Evolutionary conservation across 805 yeast genomes (phyloP).

Genomic region (Cyberlindnera nakhonratchasimensis): DNA sequence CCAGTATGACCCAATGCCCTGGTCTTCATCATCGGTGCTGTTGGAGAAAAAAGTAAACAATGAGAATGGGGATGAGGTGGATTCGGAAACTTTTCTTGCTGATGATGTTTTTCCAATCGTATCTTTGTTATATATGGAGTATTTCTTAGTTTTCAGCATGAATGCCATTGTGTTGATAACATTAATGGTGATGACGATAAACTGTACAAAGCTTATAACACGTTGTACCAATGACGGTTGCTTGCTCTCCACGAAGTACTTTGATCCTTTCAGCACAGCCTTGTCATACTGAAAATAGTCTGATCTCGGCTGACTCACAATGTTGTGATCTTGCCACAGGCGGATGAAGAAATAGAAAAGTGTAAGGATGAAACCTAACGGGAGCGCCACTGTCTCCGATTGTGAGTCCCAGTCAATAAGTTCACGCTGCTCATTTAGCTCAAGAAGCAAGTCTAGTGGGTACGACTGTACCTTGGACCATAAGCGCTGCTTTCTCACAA

Average conservation of each 20-base stretch:
- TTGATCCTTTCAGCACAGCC: slow-evolving; percentile 20
- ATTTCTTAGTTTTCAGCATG: slow-evolving; percentile 25
- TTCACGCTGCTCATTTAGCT: slow-evolving; percentile 27
- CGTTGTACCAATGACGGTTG: slow-evolving; percentile 8
- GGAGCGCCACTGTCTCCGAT: slow-evolving; percentile 25
- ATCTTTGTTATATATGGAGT: slow-evolving; percentile 26
- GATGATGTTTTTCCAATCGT: slow-evolving; percentile 14
- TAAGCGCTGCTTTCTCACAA: slow-evolving; percentile 23
- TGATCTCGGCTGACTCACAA: not conserved
- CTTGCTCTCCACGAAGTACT: slow-evolving; percentile 15
- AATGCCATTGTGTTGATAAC: slow-evolving; percentile 21
- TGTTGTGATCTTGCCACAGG: slow-evolving; percentile 24
- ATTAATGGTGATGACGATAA: slow-evolving; percentile 20
- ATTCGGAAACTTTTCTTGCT: slow-evolving; percentile 20
- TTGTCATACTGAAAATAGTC: slow-evolving; percentile 13
- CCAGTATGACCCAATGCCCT: slow-evolving; percentile 40
- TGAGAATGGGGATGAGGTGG: slow-evolving; percentile 1
- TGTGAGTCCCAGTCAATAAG: slow-evolving; percentile 30
- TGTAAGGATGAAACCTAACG: slow-evolving; percentile 24
- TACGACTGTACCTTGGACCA: slow-evolving; percentile 21
- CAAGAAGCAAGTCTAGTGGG: slow-evolving; percentile 26
- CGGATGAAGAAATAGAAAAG: slow-evolving; percentile 24
- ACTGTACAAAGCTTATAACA: slow-evolving; percentile 9
- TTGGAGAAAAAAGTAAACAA: slow-evolving; percentile 1
- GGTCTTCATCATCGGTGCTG: slow-evolving; percentile 6